A percentile compares a stretch with the other conserved stretches of the same genome.
Evolutionary conservation across 73 alveolate genomes (phyloP).

Genomic region (Paraurostyla sp.): DNA sequence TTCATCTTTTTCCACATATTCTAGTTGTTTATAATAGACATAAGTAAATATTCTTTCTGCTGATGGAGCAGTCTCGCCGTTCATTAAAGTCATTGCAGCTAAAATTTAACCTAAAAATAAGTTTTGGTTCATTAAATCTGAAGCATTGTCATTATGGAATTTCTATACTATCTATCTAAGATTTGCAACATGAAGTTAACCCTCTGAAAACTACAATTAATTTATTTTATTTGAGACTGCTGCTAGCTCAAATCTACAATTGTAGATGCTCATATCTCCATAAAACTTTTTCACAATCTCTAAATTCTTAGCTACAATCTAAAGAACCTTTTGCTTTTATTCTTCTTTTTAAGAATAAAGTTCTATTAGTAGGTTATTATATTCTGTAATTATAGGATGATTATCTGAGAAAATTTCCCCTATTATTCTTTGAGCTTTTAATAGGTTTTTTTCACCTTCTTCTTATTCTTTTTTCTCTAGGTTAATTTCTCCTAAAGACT

Average conservation of each 20-base stretch:
- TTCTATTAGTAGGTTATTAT: background rate
- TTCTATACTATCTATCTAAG: constrained; percentile 22
- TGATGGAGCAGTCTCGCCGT: background rate
- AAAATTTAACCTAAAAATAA: constrained; percentile 31
- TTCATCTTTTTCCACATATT: background rate
- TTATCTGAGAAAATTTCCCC: constrained; percentile 53
- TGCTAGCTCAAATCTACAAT: background rate
- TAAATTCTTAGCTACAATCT: background rate
- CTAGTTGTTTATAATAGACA: background rate
- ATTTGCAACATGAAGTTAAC: background rate
- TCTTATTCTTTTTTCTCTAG: background rate
- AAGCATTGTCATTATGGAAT: background rate
- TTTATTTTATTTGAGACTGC: background rate
- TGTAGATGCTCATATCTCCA: constrained; percentile 1
- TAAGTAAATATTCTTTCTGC: constrained; percentile 10
- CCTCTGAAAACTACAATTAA: background rate
- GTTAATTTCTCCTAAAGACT: background rate
- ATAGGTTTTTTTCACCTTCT: background rate
- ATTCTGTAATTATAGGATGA: constrained; percentile 34
- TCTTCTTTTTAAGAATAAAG: background rate
- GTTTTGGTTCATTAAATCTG: constrained; percentile 1
- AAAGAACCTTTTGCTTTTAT: background rate
- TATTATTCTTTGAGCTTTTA: constrained; percentile 9
- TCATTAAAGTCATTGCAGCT: constrained; percentile 34
- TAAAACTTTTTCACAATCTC: constrained; percentile 34